These are phyloP conservation scores for Gymnopus androsaceus DNA, from an alignment of 1,284 basidiomycete genomes.

Conservation along the genomic window DNA sequence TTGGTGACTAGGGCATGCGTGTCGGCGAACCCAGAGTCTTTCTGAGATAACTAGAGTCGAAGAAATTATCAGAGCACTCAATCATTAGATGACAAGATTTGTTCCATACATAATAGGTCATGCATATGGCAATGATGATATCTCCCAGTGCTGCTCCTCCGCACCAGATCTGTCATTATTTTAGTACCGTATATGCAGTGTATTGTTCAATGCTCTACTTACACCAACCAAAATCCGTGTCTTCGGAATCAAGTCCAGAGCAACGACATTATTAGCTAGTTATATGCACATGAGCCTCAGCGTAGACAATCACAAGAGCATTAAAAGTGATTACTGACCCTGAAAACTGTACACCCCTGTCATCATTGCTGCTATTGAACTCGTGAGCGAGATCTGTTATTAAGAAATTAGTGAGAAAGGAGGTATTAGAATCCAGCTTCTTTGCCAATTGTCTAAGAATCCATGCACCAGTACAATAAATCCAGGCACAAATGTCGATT, in stretches of 20 bases:
- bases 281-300: background rate
- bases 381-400: constrained; percentile 5
- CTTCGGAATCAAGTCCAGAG: background rate
- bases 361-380: background rate
- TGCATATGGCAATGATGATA: constrained; percentile 29
- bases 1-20: constrained; percentile 30
- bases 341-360: constrained; percentile 2
- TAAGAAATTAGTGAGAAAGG: background rate
- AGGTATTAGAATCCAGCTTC: background rate
- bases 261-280: background rate
- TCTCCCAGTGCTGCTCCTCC: constrained; percentile 31
- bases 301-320: background rate
- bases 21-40: constrained; percentile 26
- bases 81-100: background rate
- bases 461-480: constrained; percentile 25
- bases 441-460: background rate
- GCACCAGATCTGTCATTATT: constrained; percentile 30
- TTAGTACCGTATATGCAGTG: background rate
- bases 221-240: background rate
- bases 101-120: constrained; percentile 32
- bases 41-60: constrained; percentile 26
- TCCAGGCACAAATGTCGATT: constrained; percentile 19
- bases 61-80: background rate
- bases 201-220: background rate
- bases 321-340: background rate